Conservation (phyloP, 257 asterid genomes). For the Ehretia macrophylla region DNA sequence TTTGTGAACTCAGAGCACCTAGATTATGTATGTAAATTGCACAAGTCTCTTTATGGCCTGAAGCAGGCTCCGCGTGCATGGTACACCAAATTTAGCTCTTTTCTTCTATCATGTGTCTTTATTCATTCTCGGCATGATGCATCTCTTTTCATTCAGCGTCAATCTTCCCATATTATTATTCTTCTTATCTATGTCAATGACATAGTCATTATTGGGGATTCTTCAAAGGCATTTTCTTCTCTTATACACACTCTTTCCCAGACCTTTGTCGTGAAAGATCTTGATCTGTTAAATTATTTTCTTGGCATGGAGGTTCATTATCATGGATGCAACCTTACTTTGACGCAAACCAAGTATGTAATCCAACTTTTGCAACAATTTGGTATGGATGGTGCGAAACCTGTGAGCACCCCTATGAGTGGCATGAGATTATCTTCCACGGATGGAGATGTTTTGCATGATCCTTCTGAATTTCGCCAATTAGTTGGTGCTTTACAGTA, state of each 20-base stretch:
- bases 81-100: neutral
- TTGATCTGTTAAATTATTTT: neutral
- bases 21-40: neutral
- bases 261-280: slow-evolving; percentile 8
- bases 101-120: neutral
- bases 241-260: neutral
- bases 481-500: neutral
- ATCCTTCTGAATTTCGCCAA: neutral
- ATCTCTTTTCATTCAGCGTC: neutral
- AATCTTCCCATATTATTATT: no score
- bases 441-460: neutral
- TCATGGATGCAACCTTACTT: neutral
- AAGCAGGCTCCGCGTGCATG: neutral
- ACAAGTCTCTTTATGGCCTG: neutral
- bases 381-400: neutral
- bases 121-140: neutral
- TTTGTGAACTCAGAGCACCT: neutral
- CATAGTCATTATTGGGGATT: no score
- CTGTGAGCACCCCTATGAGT: neutral
- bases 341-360: neutral
- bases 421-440: neutral
- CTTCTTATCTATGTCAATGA: no score
- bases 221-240: no score
- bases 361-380: neutral
- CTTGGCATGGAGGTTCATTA: neutral